Evolutionary conservation across 2,329 filamentous ascomycete genomes (phyloP), one percentile per base, ranked within the genome.

Genomic region (Dothistroma pini): DNA sequence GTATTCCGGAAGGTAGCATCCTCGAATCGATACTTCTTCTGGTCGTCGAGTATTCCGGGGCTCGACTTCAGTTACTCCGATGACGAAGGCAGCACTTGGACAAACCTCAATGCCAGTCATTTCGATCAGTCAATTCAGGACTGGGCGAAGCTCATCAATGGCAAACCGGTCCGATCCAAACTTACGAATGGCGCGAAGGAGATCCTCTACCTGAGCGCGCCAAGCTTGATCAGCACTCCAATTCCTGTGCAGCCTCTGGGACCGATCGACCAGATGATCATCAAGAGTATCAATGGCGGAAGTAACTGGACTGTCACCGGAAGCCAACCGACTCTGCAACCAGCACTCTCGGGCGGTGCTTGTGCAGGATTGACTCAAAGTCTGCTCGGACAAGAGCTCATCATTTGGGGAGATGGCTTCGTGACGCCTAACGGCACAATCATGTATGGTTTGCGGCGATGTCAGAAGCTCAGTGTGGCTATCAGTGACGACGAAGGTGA

Each of bases 391-490:
- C 54, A 57, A 29, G 54, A 57, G 32, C 44, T 57, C 22, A 48
- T 57, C 54, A 57, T 57, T 16, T 57, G 54, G 54, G 54, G 54
- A 10, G 54, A 57, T 57, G 54, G 54, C n/a, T 57, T 57, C 22
- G 54, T 57, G 9, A 34, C 29, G 6, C 44, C 54, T 11, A 57
- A 57, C 25, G 54, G 54, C 22, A 57, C 54, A 2, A 29, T 57
- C 22, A 57, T 57, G 54, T 57, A 49, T 49, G 54, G 54, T 19
- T 25, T 57, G 16, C 44, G 54, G 21, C 54, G 54, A 12, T 57
- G 54, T 25, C 54, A 57, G 41, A 57, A 57, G 53, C 32, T 55
- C 22, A 55, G 53, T 34, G 53, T 55, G 53, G 53, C 53, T 22
- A 55, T 55, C 34, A 55, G 53, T 22, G 53, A 55, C 53, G 53